Evolutionary conservation across 208 protist genomes (phyloP), one percentile per base, ranked within the genome.

Genomic region (Jaenimonas drosophilae): DNA sequence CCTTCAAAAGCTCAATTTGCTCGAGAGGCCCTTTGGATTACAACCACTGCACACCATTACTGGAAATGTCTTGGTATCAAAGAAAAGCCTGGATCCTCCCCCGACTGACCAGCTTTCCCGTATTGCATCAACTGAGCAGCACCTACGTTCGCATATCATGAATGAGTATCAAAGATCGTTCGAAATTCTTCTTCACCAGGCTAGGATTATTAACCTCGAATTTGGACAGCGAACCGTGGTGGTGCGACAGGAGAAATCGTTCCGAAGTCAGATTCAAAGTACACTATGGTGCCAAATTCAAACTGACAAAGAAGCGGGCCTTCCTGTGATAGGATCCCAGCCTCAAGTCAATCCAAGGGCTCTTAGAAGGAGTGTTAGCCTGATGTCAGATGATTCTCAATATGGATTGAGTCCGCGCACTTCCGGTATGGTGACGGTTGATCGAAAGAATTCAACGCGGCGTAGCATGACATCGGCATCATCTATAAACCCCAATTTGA

Each of bases 401-500:
- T n/a, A n/a, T n/a, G n/a, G n/a, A n/a, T n/a, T n/a, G n/a, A n/a
- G n/a, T n/a, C n/a, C n/a, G n/a, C n/a, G n/a, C 37, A 42, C 14
- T 7, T 42, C 14, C 37, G 37, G 16, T 21, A 58, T 91, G 19
- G 64, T 85, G 4, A 88, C 85, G 61, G 70, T 76, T 21, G 83
- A 78, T 16, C 64, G 83, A 11, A 73, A 80, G 5, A 77, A 57
- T 5, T 44, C 78, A 2, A 91, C 83, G 36, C 77, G 78, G 21
- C 88, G 83, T 74, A 79, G 57, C 19, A 60, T 89, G 31, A 68
- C 76, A 9, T 44, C 68, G 0, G 84, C 80, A 0, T 72, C 89
- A 24, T 89, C 84, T 14, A 65, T 92, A 33, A 76, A 78, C 23
- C 71, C 76, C 7, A 76, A 88, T 33, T 54, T 92, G n/a, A 6